phyloP scores from a whole-genome alignment of 1,284 basidiomycete species.

The Tylopilus sp. region DNA sequence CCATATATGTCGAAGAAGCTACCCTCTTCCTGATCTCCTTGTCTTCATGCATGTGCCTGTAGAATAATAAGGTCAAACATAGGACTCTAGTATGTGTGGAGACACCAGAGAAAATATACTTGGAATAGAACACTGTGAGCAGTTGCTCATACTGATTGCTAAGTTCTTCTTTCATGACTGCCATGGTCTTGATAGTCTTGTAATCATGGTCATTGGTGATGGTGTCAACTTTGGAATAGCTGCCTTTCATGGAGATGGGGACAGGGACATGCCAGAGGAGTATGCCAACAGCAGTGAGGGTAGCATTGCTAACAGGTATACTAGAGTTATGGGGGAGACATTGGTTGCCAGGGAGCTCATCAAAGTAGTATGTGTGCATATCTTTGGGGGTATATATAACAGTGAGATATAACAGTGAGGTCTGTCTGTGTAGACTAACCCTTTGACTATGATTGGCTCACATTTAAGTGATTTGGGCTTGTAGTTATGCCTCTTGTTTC shows the following conservation, averaged over 20 bases:
- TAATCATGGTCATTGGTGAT: constrained; percentile 67
- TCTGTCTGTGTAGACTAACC: too few relatives aligned
- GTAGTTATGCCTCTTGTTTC: too few relatives aligned
- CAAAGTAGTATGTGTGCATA: constrained; percentile 83
- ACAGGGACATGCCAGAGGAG: constrained; percentile 61
- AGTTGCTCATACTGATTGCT: constrained; percentile 78
- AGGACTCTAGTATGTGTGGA: too few relatives aligned
- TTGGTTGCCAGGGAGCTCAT: constrained; percentile 74
- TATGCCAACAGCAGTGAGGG: constrained; percentile 57
- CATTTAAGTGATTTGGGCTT: too few relatives aligned
- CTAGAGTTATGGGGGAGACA: constrained; percentile 71
- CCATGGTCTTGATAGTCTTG: constrained; percentile 76
- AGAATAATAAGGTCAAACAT: background rate
- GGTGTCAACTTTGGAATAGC: constrained; percentile 53
- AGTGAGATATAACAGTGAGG: too few relatives aligned
- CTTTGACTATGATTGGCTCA: too few relatives aligned
- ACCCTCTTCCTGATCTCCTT: constrained; percentile 83
- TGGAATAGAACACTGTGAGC: constrained; percentile 76
- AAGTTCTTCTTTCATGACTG: constrained; percentile 68
- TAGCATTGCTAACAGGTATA: constrained; percentile 44
- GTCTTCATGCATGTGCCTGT: constrained; percentile 85
- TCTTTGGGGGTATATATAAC: too few relatives aligned
- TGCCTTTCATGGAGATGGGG: constrained; percentile 46
- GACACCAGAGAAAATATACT: constrained; percentile 45
- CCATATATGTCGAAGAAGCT: constrained; percentile 86